These are phyloP conservation scores for Puccinia polysora DNA, from an alignment of 1,284 basidiomycete genomes.

Conservation along the genomic window DNA sequence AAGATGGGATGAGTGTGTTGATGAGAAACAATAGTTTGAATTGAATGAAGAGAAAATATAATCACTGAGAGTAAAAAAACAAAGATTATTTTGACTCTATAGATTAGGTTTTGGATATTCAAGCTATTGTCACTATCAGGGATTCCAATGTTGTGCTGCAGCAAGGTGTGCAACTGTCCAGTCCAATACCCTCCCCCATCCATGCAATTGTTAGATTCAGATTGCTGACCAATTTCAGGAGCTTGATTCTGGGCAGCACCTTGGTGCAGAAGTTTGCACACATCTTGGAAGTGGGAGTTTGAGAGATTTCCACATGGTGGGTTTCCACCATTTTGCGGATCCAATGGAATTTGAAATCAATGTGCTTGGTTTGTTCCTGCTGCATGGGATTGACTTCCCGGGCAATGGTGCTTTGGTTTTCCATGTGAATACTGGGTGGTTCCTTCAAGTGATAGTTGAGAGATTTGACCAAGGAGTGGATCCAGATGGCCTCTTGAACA, in stretches of 20 bases:
- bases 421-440: constrained; percentile 51
- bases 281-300: constrained; percentile 52
- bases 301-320: constrained; percentile 50
- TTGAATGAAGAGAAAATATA: no score
- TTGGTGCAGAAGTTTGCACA: constrained; percentile 57
- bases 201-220: neutral
- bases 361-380: constrained; percentile 55
- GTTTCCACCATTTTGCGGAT: constrained; percentile 54
- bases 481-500: neutral
- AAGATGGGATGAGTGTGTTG: no score
- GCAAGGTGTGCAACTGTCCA: no score
- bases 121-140: no score
- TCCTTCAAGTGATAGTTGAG: neutral
- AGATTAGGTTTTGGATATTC: no score
- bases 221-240: constrained; percentile 25
- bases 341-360: constrained; percentile 55
- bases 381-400: constrained; percentile 53
- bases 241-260: constrained; percentile 47
- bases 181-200: neutral
- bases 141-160: no score
- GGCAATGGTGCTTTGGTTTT: constrained; percentile 55
- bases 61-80: no score
- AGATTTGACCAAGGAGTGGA: neutral
- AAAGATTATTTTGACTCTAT: no score
- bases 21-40: no score